These are phyloP conservation scores for Neophaeococcomyces mojaviensis DNA, from an alignment of 2,329 filamentous ascomycete genomes.

Conservation along the genomic window DNA sequence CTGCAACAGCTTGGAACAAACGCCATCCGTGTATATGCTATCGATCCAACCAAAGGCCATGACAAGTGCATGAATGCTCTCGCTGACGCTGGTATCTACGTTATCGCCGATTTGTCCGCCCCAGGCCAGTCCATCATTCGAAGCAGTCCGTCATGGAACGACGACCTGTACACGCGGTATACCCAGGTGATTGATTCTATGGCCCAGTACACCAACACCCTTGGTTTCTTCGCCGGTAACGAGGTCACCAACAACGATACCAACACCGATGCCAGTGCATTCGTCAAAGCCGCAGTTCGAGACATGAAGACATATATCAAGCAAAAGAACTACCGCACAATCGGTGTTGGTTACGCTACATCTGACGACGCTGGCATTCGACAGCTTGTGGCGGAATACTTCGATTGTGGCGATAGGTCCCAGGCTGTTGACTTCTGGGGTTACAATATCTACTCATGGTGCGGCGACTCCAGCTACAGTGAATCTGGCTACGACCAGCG, in stretches of 20 bases:
- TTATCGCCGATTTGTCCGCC: conserved; percentile 83
- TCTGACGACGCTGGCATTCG: conserved; percentile 85
- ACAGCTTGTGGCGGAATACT: conserved; percentile 76
- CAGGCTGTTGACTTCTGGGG: conserved; percentile 91
- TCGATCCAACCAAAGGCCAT: conserved; percentile 74
- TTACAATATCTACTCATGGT: conserved; percentile 99
- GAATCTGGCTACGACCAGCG: conserved; percentile 74
- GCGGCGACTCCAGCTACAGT: conserved; percentile 70
- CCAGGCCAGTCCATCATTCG: conserved; percentile 80
- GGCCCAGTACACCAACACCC: conserved; percentile 75
- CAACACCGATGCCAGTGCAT: conserved; percentile 87
- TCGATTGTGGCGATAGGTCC: conserved; percentile 68
- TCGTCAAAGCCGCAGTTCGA: conserved; percentile 94
- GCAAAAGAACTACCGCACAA: conserved; percentile 62
- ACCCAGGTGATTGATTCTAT: conserved; percentile 74
- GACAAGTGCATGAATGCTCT: conserved; percentile 76
- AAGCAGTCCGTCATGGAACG: conserved; percentile 69
- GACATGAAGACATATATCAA: conserved; percentile 95
- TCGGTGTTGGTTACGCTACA: conserved; percentile 92
- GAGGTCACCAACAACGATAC: conserved; percentile 84
- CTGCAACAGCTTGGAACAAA: conserved; percentile 77
- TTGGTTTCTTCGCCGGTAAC: conserved; percentile 98
- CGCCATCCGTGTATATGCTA: conserved; percentile 88
- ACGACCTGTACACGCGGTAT: conserved; percentile 72
- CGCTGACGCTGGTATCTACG: conserved; percentile 81